A percentile compares a stretch with the other conserved stretches of the same genome.
These are phyloP conservation scores for Linum lewisii DNA, from an alignment of 345 rosid genomes.

Conservation along the genomic window DNA sequence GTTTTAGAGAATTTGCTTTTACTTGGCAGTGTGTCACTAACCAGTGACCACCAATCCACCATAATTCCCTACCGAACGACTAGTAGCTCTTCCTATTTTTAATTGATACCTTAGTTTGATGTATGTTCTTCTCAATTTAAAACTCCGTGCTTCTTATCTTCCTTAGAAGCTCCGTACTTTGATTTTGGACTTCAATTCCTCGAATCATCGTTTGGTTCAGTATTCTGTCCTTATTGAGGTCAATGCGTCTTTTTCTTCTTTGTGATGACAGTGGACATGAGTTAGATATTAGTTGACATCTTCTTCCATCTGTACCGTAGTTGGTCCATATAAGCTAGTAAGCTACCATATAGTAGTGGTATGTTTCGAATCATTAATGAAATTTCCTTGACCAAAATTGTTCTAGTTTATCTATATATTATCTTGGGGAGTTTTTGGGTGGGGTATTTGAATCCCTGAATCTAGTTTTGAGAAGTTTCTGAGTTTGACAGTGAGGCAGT, in stretches of 20 bases:
- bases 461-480: no score
- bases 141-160: not conserved
- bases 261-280: no score
- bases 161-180: not conserved
- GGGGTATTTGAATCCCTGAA: no score
- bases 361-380: no score
- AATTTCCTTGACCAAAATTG: no score
- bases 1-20: not conserved
- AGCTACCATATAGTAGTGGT: not conserved
- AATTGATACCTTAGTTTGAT: not conserved
- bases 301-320: not conserved
- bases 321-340: not conserved
- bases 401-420: no score
- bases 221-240: not conserved
- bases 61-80: not conserved
- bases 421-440: no score
- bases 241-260: no score
- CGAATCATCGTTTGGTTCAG: not conserved
- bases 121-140: not conserved
- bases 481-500: no score
- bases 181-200: no score
- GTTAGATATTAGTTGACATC: no score
- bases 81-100: not conserved
- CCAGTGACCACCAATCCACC: not conserved
- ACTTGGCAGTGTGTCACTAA: not conserved